Base-by-base conservation (phyloP, 225 moss, liverwort and hornwort species). In the Climacium dendroides region DNA sequence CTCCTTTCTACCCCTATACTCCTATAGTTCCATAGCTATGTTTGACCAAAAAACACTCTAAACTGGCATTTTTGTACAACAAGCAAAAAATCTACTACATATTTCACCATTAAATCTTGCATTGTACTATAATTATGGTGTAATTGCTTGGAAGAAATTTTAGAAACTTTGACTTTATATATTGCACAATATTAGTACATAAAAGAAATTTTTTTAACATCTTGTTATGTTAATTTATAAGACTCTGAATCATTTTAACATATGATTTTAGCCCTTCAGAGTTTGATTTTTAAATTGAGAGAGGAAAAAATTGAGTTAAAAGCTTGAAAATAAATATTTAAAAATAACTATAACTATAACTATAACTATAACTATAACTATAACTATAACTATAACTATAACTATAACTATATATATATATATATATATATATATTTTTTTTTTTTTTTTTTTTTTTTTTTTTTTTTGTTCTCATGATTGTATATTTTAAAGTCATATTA, bases 1-100 rank as follows among this genome's bases (percentile, higher is more conserved):
- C 4, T 48, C 3, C 6, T 0, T n/a, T n/a, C n/a, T n/a, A n/a
- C n/a, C n/a, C n/a, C n/a, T n/a, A n/a, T n/a, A n/a, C n/a, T n/a
- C n/a, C n/a, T 7, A 13, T 0, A 26, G 1, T 26, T 41, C 3
- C 5, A 26, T 41, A 3, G 5, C 8, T 26, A 41, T 15, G 26
- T 67, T 73, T 74, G 18, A 11, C 19, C 2, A 11, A 19, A 74
- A 32, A 11, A 12, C 4, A 19, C 2, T 48, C 19, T 19, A 7
- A 10, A 74, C 30, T 7, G 12, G 9, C 30, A 32, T 11, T 74
- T 30, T 19, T 19, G 7, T 74, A 30, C 7, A 11, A 4, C 1
- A 0, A 74, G 11, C 0, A 4, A 48, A 19, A 47, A 0, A 19
- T 32, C 32, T 34, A 13, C 1, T 22, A 22, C 2, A 22, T 52